A percentile compares a stretch with the other conserved stretches of the same genome.
Conservation (phyloP, 106 monocot species). For the Cymbidium sinense region DNA sequence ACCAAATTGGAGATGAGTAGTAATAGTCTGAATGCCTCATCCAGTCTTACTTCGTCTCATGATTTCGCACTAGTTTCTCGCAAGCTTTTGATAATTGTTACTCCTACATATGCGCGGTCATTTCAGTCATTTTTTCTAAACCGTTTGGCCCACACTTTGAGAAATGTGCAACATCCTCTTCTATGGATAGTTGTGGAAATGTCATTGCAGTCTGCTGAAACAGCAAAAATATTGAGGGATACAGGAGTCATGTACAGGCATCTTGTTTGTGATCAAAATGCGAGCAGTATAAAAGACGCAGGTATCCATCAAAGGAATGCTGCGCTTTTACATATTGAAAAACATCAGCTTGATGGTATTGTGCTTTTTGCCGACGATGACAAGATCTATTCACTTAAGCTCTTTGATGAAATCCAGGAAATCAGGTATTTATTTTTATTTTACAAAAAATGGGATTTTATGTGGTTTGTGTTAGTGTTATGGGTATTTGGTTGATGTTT, state of each 20-base stretch:
- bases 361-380: slow-evolving; percentile 75
- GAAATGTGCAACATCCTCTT: slow-evolving; percentile 48
- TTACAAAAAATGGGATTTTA: background rate
- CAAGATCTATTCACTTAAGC: slow-evolving; percentile 41
- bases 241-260: slow-evolving; percentile 74
- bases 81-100: slow-evolving; percentile 67
- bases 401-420: slow-evolving; percentile 66
- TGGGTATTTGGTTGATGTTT: background rate
- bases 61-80: slow-evolving; percentile 16
- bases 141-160: slow-evolving; percentile 55
- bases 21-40: slow-evolving; percentile 8
- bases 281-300: slow-evolving; percentile 27
- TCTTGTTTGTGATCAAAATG: slow-evolving; percentile 52
- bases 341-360: slow-evolving; percentile 77
- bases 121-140: slow-evolving; percentile 65
- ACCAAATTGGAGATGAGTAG: slow-evolving; percentile 13
- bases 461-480: background rate
- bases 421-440: slow-evolving; percentile 46
- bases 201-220: slow-evolving; percentile 49
- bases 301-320: slow-evolving; percentile 50
- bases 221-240: slow-evolving; percentile 47
- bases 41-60: slow-evolving; percentile 1
- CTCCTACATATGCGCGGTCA: slow-evolving; percentile 49
- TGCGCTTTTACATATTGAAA: slow-evolving; percentile 69
- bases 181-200: slow-evolving; percentile 77